Conservation (phyloP, 1,284 basidiomycete genomes). For the Apiotrichum montevideense region DNA sequence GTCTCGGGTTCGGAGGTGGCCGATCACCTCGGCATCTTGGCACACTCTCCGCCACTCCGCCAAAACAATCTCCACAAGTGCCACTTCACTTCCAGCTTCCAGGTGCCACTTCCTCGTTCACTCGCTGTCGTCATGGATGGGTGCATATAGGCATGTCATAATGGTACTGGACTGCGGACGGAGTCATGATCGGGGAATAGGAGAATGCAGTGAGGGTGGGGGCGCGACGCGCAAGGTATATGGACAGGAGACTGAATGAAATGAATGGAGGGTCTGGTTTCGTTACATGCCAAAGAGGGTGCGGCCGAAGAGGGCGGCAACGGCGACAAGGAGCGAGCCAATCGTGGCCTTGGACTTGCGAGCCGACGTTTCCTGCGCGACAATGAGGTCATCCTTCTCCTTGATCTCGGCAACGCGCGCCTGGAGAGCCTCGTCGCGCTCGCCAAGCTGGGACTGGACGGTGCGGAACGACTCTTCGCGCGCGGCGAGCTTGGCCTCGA, state of each 20-base stretch:
- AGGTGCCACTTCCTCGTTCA: no score
- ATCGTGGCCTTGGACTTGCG: constrained; percentile 4
- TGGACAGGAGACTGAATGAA: no score
- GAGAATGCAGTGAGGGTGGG: not conserved
- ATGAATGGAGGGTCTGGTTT: no score
- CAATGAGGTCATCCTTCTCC: constrained; percentile 2
- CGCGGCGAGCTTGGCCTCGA: constrained; percentile 1
- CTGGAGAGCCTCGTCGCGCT: not conserved
- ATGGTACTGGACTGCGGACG: not conserved
- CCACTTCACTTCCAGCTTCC: no score
- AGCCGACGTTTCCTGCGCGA: not conserved
- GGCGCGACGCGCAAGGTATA: not conserved
- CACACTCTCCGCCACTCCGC: no score
- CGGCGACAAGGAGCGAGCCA: not conserved
- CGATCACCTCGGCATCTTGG: no score
- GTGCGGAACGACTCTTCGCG: not conserved
- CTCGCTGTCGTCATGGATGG: not conserved
- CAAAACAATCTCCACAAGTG: no score
- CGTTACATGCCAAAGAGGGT: constrained; percentile 1
- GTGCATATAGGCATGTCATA: constrained; percentile 3
- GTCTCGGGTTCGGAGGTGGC: no score
- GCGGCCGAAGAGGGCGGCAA: not conserved
- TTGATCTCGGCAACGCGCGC: constrained; percentile 2
- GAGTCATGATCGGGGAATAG: not conserved
- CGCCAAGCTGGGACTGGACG: not conserved